Percentiles rank a stretch among this genome's conserved stretches.
These are phyloP conservation scores for Penicillium griseofulvum DNA, from an alignment of 2,329 filamentous ascomycete species.

Conservation along the genomic window DNA sequence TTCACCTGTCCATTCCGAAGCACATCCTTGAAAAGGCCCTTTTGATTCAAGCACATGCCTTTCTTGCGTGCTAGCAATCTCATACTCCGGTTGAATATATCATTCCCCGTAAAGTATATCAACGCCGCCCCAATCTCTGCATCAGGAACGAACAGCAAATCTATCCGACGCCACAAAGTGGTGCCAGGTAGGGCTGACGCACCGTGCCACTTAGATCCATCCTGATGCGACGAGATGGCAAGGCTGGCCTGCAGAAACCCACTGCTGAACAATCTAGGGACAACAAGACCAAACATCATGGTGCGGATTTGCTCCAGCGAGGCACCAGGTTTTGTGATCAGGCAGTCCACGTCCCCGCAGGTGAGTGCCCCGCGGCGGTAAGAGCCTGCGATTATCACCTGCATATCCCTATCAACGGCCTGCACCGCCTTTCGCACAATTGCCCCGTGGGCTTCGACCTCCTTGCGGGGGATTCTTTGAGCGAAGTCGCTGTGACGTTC, in stretches of 20 bases:
- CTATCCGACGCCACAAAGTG: constrained; percentile 73
- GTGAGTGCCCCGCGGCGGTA: constrained; percentile 74
- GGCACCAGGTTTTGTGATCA: constrained; percentile 70
- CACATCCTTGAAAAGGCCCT: constrained; percentile 71
- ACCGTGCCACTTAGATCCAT: constrained; percentile 83
- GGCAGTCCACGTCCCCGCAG: constrained; percentile 80
- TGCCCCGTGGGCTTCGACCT: constrained; percentile 68
- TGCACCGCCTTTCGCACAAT: constrained; percentile 61
- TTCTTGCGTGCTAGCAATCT: constrained; percentile 75
- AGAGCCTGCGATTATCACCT: constrained; percentile 76
- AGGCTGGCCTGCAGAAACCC: constrained; percentile 70
- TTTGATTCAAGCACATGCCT: constrained; percentile 80
- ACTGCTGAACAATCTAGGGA: constrained; percentile 58
- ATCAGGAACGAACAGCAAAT: constrained; percentile 78
- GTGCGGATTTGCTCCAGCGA: constrained; percentile 57
- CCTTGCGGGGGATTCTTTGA: constrained; percentile 70
- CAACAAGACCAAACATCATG: constrained; percentile 62
- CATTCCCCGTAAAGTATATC: constrained; percentile 95
- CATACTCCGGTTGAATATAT: constrained; percentile 89
- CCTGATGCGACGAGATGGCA: constrained; percentile 54
- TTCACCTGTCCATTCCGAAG: constrained; percentile 59
- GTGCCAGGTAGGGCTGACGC: constrained; percentile 67
- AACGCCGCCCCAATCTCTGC: constrained; percentile 77
- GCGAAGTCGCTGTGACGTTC: constrained; percentile 78
- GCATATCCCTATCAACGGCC: constrained; percentile 60